Percentiles rank a stretch among this genome's conserved stretches.
Evolutionary conservation across 371 early-diverging fungal species (phyloP).

Genomic region (Globomyces sp.): DNA sequence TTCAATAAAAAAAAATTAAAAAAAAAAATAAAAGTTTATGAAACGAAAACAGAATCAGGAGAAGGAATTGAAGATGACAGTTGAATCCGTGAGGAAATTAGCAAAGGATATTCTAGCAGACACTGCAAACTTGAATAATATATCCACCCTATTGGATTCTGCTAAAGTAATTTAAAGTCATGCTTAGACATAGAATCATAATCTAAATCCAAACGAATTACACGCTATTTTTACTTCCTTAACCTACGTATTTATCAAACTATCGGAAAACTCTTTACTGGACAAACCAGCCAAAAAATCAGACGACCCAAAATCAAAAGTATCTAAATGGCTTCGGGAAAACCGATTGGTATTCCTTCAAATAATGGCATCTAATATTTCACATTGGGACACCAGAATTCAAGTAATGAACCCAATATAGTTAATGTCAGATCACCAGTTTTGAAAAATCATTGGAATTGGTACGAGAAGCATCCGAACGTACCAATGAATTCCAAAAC

Average conservation of each 20-base stretch:
- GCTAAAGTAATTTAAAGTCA: too few relatives aligned
- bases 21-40: not conserved
- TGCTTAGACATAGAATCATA: not conserved
- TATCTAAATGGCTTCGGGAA: constrained; percentile 70
- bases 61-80: not conserved
- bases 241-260: not conserved
- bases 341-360: constrained; percentile 63
- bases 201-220: not conserved
- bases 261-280: not conserved
- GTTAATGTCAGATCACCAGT: not conserved
- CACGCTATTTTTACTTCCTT: not conserved
- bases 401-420: constrained; percentile 46
- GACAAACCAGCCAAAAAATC: not conserved
- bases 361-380: constrained; percentile 50
- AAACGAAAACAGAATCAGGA: not conserved
- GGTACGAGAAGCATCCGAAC: not conserved
- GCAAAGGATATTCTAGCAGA: too few relatives aligned
- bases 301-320: constrained; percentile 47
- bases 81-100: not conserved
- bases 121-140: too few relatives aligned
- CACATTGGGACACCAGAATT: constrained; percentile 66
- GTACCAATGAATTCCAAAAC: constrained; percentile 37
- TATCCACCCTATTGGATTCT: too few relatives aligned
- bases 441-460: constrained; percentile 14
- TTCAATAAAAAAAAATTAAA: not conserved